Percentiles rank a stretch among this genome's conserved stretches.
These are phyloP conservation scores for Pseudozyma sp. DNA, from an alignment of 1,284 basidiomycete genomes.

Conservation along the genomic window DNA sequence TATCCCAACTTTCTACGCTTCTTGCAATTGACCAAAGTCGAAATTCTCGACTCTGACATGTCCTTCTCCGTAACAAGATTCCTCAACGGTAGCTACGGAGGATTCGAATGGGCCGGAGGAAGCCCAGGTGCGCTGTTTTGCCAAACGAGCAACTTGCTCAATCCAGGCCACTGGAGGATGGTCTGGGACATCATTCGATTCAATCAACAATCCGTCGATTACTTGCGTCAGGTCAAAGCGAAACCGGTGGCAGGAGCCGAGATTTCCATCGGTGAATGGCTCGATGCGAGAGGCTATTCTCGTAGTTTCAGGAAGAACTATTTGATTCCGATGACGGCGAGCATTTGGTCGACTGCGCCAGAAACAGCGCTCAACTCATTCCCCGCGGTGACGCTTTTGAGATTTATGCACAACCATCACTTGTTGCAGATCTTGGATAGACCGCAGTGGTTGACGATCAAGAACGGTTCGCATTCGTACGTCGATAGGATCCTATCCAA, in stretches of 20 bases:
- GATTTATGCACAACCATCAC: conserved; percentile 84
- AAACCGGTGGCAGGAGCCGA: conserved; percentile 55
- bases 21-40: conserved; percentile 74
- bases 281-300: conserved; percentile 78
- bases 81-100: conserved; percentile 26
- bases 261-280: conserved; percentile 78
- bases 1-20: conserved; percentile 86
- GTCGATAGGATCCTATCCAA: conserved; percentile 47
- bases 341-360: conserved; percentile 84
- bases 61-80: conserved; percentile 76
- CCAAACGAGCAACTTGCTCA: conserved; percentile 69
- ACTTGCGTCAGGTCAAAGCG: conserved; percentile 53
- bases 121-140: conserved; percentile 47
- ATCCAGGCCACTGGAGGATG: conserved; percentile 79
- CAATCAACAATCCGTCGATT: conserved; percentile 76
- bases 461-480: conserved; percentile 73
- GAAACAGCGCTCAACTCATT: conserved; percentile 79
- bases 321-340: conserved; percentile 72
- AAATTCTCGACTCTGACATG: conserved; percentile 78
- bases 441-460: conserved; percentile 81
- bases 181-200: conserved; percentile 83
- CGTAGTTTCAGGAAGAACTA: conserved; percentile 80
- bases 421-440: conserved; percentile 80
- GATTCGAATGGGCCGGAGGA: conserved; percentile 59
- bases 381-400: conserved; percentile 79